A percentile compares a stretch with the other conserved stretches of the same genome.
phyloP scores from a whole-genome alignment of 2,329 filamentous ascomycete species.

The Drechmeria coniospora region DNA sequence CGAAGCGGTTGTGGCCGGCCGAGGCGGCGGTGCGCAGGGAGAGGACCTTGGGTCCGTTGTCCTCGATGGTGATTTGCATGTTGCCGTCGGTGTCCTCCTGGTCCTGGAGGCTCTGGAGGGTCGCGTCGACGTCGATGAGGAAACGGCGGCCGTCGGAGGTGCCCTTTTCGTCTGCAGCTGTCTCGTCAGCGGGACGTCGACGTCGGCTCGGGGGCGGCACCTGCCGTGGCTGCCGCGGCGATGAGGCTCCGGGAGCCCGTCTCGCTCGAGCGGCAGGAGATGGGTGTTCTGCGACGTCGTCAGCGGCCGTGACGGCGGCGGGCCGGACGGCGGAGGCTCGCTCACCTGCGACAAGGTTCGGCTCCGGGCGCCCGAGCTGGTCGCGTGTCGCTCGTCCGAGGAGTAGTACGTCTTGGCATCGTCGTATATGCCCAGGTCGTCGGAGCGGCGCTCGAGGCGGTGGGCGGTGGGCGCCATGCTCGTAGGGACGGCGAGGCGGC shows the following conservation, averaged over 20 bases:
- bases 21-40: slow-evolving; percentile 74
- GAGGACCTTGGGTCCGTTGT: slow-evolving; percentile 81
- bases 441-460: slow-evolving; percentile 20
- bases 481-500: background rate
- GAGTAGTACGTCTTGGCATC: slow-evolving; percentile 45
- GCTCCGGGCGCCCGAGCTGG: slow-evolving; percentile 32
- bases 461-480: slow-evolving; percentile 13
- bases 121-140: slow-evolving; percentile 73
- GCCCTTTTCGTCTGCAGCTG: slow-evolving; percentile 51
- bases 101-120: slow-evolving; percentile 60
- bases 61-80: slow-evolving; percentile 95
- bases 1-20: slow-evolving; percentile 72
- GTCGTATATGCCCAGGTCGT: slow-evolving; percentile 36
- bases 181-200: background rate
- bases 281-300: slow-evolving; percentile 38
- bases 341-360: slow-evolving; percentile 42
- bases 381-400: slow-evolving; percentile 36
- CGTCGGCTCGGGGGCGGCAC: slow-evolving; percentile 5
- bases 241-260: slow-evolving; percentile 37
- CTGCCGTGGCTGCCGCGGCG: slow-evolving; percentile 44
- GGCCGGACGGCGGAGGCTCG: background rate
- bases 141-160: slow-evolving; percentile 57
- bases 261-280: slow-evolving; percentile 34
- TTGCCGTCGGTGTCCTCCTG: slow-evolving; percentile 91
- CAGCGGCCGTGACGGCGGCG: slow-evolving; percentile 11